Evolutionary conservation across 2,329 filamentous ascomycete species (phyloP).

Genomic region (Didymella pinodella): DNA sequence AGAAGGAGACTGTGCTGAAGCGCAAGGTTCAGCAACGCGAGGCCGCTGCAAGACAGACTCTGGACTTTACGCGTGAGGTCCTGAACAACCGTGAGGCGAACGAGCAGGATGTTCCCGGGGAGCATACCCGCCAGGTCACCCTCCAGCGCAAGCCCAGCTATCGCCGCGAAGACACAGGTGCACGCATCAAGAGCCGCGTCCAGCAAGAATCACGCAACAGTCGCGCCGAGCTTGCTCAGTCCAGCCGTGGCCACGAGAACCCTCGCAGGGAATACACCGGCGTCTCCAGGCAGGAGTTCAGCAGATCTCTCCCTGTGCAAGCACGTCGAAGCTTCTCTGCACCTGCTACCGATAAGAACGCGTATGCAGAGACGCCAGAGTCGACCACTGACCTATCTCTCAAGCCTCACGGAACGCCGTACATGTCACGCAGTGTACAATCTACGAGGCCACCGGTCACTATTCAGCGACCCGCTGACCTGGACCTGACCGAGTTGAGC

Average conservation of each 20-base stretch:
- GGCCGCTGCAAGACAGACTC: conserved; percentile 34
- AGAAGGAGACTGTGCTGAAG: conserved; percentile 44
- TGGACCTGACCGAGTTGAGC: conserved; percentile 62
- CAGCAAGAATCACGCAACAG: conserved; percentile 48
- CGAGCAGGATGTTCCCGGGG: conserved; percentile 30
- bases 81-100: conserved; percentile 39
- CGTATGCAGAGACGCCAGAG: conserved; percentile 42
- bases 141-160: conserved; percentile 39
- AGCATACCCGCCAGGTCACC: conserved; percentile 29
- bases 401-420: conserved; percentile 41
- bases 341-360: conserved; percentile 37
- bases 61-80: conserved; percentile 45
- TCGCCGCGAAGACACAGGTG: conserved; percentile 44
- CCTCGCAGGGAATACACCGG: conserved; percentile 39
- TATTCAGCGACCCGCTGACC: conserved; percentile 41
- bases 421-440: conserved; percentile 36
- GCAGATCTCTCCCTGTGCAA: conserved; percentile 27
- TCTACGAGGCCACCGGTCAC: conserved; percentile 27
- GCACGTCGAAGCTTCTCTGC: conserved; percentile 42
- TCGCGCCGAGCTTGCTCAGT: conserved; percentile 30
- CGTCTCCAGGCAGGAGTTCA: conserved; percentile 27
- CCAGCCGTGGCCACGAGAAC: conserved; percentile 29
- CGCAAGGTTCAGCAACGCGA: conserved; percentile 46
- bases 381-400: conserved; percentile 53
- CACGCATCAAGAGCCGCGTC: conserved; percentile 44